phyloP scores from a whole-genome alignment of 371 early-diverging fungal species.

The Actinomucor elegans region DNA sequence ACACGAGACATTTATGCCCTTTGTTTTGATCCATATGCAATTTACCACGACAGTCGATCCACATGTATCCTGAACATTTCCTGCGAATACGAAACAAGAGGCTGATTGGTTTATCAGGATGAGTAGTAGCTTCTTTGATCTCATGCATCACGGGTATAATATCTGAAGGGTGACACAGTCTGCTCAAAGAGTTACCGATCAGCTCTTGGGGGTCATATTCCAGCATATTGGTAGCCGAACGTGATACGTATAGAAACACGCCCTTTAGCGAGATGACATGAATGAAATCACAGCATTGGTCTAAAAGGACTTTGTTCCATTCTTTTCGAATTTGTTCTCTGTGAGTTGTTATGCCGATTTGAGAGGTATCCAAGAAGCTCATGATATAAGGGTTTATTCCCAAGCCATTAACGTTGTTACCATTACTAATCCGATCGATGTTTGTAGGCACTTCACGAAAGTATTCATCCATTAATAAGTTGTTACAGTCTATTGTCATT shows the following conservation, averaged over 20 bases:
- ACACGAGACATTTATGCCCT: conserved; percentile 54
- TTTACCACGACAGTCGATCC: conserved; percentile 57
- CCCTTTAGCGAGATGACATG: conserved; percentile 64
- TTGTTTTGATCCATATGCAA: conserved; percentile 53
- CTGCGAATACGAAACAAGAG: conserved; percentile 53
- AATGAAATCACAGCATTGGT: conserved; percentile 49
- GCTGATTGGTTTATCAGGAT: conserved; percentile 32
- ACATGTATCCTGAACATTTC: conserved; percentile 52
- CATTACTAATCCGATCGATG: neutral
- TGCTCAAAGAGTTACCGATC: conserved; percentile 48
- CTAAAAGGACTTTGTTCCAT: conserved; percentile 36
- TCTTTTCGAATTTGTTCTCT: conserved; percentile 22
- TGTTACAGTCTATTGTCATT: too few relatives aligned
- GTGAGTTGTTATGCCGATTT: conserved; percentile 1
- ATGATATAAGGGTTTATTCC: too few relatives aligned
- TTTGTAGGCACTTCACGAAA: conserved; percentile 21
- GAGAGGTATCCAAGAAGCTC: neutral
- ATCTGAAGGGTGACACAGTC: conserved; percentile 66
- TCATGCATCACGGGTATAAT: conserved; percentile 65
- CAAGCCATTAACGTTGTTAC: neutral
- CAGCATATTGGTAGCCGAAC: conserved; percentile 34
- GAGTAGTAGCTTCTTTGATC: conserved; percentile 40
- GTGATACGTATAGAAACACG: conserved; percentile 56
- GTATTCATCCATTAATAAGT: conserved; percentile 15
- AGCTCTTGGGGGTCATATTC: conserved; percentile 54